Evolutionary conservation across 441 rosid species (phyloP).

Genomic region (Hura crepitans): DNA sequence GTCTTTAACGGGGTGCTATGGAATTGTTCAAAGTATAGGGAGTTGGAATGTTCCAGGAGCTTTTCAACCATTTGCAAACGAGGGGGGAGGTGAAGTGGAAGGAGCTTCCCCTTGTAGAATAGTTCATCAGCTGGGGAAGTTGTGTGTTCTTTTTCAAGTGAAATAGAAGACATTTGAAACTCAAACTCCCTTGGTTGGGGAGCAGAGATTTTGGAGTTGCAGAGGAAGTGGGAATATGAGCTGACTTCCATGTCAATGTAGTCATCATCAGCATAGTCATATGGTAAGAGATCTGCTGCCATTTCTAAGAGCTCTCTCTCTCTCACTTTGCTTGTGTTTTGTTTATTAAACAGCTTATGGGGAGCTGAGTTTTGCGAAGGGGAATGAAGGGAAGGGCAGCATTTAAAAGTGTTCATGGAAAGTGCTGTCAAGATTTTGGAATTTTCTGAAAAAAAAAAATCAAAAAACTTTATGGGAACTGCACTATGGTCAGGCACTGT

Average conservation of each 20-base stretch:
- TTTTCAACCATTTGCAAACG: conserved; percentile 74
- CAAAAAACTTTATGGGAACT: conserved; percentile 21
- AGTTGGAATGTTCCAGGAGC: conserved; percentile 43
- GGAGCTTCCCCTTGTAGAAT: conserved; percentile 93
- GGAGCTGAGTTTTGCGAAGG: conserved; percentile 11
- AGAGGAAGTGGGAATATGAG: conserved; percentile 45
- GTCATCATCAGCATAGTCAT: conserved; percentile 51
- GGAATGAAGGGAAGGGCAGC: conserved; percentile 22
- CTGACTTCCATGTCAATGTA: conserved; percentile 77
- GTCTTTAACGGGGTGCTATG: conserved; percentile 65
- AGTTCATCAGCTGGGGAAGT: conserved; percentile 91
- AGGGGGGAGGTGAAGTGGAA: conserved; percentile 92
- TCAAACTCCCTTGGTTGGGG: conserved; percentile 66
- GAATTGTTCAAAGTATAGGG: conserved; percentile 38
- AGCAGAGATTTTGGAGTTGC: conserved; percentile 38
- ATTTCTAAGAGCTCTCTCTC: conserved; percentile 23
- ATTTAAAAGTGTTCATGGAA: conserved; percentile 29
- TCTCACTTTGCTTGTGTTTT: too few species aligned
- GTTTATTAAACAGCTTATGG: too few species aligned
- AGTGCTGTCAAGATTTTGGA: conserved; percentile 18
- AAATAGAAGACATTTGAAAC: conserved; percentile 66
- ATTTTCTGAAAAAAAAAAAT: conserved; percentile 32
- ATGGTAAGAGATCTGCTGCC: conserved; percentile 37
- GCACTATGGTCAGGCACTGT: conserved; percentile 17
- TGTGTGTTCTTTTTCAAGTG: conserved; percentile 32